Conservation (phyloP, 2,329 filamentous ascomycete genomes). For the Xylaria sp. region DNA sequence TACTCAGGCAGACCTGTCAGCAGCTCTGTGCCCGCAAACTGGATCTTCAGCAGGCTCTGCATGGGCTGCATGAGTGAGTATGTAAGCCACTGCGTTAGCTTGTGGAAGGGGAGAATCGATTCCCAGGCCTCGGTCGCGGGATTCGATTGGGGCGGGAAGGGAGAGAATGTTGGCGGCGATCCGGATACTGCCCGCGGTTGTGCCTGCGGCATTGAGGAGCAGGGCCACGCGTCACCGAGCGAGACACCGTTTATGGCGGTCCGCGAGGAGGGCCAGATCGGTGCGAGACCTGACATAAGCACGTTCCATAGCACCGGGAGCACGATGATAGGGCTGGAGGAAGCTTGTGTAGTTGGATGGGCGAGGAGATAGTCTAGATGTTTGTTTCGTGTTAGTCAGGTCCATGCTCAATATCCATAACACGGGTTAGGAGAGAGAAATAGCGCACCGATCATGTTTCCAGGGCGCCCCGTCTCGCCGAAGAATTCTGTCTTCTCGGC, state of each 20-base stretch:
- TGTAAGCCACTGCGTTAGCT: conserved; percentile 92
- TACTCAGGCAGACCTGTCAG: conserved; percentile 93
- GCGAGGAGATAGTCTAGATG: conserved; percentile 85
- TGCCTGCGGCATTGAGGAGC: conserved; percentile 78
- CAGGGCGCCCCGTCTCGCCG: conserved; percentile 83
- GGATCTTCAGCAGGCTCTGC: conserved; percentile 80
- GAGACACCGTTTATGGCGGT: conserved; percentile 88
- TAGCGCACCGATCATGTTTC: conserved; percentile 87
- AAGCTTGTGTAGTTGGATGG: conserved; percentile 88
- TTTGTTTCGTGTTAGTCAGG: conserved; percentile 33
- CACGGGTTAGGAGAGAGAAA: background rate
- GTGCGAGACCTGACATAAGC: conserved; percentile 85
- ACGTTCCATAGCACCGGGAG: conserved; percentile 91
- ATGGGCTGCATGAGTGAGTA: conserved; percentile 96
- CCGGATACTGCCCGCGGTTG: conserved; percentile 44
- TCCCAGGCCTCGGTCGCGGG: conserved; percentile 66
- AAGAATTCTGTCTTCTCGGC: conserved; percentile 83
- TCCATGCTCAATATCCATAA: background rate
- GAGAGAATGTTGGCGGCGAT: conserved; percentile 66
- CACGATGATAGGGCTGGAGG: conserved; percentile 86
- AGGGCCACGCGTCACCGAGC: conserved; percentile 95
- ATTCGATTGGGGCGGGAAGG: conserved; percentile 56
- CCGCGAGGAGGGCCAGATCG: conserved; percentile 89
- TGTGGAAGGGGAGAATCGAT: conserved; percentile 90
- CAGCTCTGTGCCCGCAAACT: conserved; percentile 83